Evolutionary conservation across 208 protist genomes (phyloP), one percentile per base, ranked within the genome.

Genomic region (Leishmania arabica): DNA sequence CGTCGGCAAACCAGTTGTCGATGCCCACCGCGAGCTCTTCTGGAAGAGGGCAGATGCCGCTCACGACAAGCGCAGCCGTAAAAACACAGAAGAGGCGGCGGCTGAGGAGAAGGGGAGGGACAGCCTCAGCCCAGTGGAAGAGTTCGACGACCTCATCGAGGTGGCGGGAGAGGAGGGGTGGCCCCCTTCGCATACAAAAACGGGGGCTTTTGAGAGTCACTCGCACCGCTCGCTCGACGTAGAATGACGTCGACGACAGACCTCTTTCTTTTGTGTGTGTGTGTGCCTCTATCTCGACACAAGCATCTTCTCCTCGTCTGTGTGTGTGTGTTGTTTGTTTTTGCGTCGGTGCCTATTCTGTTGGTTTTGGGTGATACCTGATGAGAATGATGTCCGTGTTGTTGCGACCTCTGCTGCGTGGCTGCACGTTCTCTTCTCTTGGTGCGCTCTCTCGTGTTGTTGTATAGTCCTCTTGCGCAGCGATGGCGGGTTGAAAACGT

Each of bases 1-100:
- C 83, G 72, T 95, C 15, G 90, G 87, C 64, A 93, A 88, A 73
- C 89, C 93, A 0, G 87, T 96, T 8, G 40, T 93, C 73, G 88
- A 92, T 51, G 90, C 91, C 17, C 90, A 95, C 73, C 58, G 75
- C n/a, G 77, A 91, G 71, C 62, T 88, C 47, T 86, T 69, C 19
- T 54, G 56, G 51, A 65, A 78, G 65, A 11, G 69, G 3, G 42
- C 34, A 21, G 6, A 42, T 9, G 60, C 15, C 24, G 60, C 34
- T 31, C 1, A 19, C 49, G 15, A 64, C 40, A 58, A 24, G 42
- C 34, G 75, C 54, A 53, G 60, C 42, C 3, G 34, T 47, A 49
- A 69, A 19, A 31, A n/a, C 9, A 31, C 40, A 31, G 75, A 75
- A 27, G 37, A 24, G 37, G 27, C 53, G 19, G 51, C 5, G 27